Conservation (phyloP, 1,284 basidiomycete species). For the Phenoliferia sp. region DNA sequence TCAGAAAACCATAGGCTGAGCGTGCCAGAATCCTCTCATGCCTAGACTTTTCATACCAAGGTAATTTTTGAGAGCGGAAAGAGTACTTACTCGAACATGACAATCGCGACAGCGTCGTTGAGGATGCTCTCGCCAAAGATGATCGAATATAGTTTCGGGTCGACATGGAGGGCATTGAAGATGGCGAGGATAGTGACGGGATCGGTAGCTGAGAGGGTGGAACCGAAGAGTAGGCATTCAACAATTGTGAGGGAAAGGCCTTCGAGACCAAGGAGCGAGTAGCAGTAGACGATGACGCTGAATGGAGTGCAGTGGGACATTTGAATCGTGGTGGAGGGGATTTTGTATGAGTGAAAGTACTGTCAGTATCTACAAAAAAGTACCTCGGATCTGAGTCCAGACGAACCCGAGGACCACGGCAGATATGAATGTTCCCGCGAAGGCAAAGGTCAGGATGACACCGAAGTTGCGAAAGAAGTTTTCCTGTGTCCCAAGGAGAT, state of each 20-base stretch:
- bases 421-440: constrained; percentile 93
- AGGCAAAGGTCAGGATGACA: constrained; percentile 88
- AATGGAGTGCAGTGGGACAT: constrained; percentile 11
- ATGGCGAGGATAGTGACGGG: constrained; percentile 98
- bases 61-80: not conserved
- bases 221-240: constrained; percentile 94
- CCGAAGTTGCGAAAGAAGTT: constrained; percentile 98
- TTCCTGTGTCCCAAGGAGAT: constrained; percentile 56
- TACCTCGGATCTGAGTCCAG: not conserved
- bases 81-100: constrained; percentile 93
- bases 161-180: constrained; percentile 98
- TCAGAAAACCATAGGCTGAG: not conserved
- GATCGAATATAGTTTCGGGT: constrained; percentile 94
- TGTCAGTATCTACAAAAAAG: not conserved
- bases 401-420: constrained; percentile 87
- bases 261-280: constrained; percentile 85
- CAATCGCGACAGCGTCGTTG: constrained; percentile 99
- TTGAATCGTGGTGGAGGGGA: too few species aligned
- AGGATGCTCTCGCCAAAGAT: constrained; percentile 97
- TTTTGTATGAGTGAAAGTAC: too few species aligned
- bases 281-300: constrained; percentile 92
- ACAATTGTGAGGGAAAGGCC: constrained; percentile 71
- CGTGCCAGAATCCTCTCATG: not conserved
- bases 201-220: constrained; percentile 93
- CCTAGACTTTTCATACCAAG: not conserved